Evolutionary conservation across 257 asterid species (phyloP).

Genomic region (Nicotiana tomentosiformis): DNA sequence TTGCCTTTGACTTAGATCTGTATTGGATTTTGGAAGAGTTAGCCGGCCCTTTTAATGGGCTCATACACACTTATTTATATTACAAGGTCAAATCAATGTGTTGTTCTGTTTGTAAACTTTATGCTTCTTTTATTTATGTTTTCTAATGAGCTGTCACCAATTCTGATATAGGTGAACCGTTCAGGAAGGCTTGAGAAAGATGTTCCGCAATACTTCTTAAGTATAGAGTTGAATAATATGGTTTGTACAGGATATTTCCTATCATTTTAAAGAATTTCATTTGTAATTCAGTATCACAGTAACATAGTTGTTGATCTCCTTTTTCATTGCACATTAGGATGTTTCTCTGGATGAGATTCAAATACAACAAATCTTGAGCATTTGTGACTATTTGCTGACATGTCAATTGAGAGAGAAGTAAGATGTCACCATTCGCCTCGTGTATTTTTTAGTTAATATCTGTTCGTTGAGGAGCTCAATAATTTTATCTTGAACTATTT

Average conservation of each 20-base stretch:
- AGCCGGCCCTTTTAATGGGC: neutral
- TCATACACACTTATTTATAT: constrained; percentile 1
- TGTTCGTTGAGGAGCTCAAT: neutral
- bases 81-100: constrained; percentile 4
- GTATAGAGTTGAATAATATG: constrained; percentile 50
- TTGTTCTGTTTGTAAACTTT: constrained; percentile 6
- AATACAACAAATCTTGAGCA: constrained; percentile 61
- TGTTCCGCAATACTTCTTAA: constrained; percentile 74
- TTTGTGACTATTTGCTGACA: constrained; percentile 61
- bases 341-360: constrained; percentile 73
- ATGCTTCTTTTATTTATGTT: constrained; percentile 15
- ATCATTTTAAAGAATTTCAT: neutral
- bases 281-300: neutral
- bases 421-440: constrained; percentile 21
- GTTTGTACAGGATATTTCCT: constrained; percentile 31
- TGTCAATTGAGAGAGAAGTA: constrained; percentile 80
- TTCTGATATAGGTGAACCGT: constrained; percentile 72
- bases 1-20: neutral
- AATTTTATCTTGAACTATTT: neutral
- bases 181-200: constrained; percentile 78
- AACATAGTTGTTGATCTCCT: constrained; percentile 11
- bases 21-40: neutral
- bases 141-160: constrained; percentile 15
- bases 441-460: neutral
- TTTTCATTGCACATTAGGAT: constrained; percentile 42